Percentiles rank a stretch among this genome's conserved stretches.
Evolutionary conservation across 352 stramenopile genomes (phyloP).

Genomic region (Phytophthora citricola): DNA sequence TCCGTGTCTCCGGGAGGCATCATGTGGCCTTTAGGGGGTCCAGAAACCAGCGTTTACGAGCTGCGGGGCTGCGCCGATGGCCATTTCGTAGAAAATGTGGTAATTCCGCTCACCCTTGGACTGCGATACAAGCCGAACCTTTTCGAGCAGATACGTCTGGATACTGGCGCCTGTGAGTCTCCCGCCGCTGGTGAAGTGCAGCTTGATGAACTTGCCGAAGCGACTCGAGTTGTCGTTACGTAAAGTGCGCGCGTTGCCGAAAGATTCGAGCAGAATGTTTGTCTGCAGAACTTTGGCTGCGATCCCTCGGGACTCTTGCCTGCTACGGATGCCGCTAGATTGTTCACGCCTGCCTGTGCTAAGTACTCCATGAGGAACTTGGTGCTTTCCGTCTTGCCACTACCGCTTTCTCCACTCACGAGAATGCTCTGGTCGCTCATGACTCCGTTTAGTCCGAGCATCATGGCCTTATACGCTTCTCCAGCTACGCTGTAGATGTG

Average conservation of each 20-base stretch:
- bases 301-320: conserved; percentile 56
- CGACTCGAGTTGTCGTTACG: conserved; percentile 93
- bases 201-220: conserved; percentile 94
- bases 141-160: conserved; percentile 96
- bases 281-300: conserved; percentile 91
- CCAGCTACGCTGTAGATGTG: conserved; percentile 89
- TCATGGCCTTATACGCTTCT: conserved; percentile 85
- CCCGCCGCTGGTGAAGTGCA: conserved; percentile 83
- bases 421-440: conserved; percentile 85
- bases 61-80: conserved; percentile 58
- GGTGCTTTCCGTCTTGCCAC: conserved; percentile 90
- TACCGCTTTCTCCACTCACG: conserved; percentile 87
- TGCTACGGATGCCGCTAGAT: conserved; percentile 59
- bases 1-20: conserved; percentile 59
- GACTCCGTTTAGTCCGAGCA: conserved; percentile 57
- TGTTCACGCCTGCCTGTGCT: conserved; percentile 77
- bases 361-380: conserved; percentile 92
- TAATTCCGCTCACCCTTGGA: conserved; percentile 86
- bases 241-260: conserved; percentile 89
- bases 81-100: conserved; percentile 90
- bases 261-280: conserved; percentile 91
- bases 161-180: conserved; percentile 86
- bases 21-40: conserved; percentile 51
- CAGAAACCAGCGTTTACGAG: conserved; percentile 66
- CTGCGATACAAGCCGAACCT: conserved; percentile 90